phyloP scores from a whole-genome alignment of 805 yeast species.

The Torulaspora delbrueckii region DNA sequence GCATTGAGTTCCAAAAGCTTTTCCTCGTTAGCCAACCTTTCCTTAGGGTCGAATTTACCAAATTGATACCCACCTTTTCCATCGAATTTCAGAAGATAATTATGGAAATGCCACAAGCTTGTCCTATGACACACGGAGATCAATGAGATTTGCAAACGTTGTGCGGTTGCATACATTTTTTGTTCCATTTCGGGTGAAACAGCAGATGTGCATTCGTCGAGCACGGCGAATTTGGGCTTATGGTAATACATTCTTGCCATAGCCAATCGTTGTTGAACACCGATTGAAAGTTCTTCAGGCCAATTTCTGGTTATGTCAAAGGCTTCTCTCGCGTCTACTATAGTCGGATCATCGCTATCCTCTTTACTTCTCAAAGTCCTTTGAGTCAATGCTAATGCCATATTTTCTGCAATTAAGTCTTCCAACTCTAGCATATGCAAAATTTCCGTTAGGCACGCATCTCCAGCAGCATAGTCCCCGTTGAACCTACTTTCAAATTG shows the following conservation, averaged over 20 bases:
- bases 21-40: constrained; percentile 69
- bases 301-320: constrained; percentile 71
- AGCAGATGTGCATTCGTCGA: constrained; percentile 94
- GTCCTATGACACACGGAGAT: constrained; percentile 90
- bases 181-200: constrained; percentile 89
- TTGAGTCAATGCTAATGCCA: constrained; percentile 35
- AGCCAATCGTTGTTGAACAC: constrained; percentile 90
- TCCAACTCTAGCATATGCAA: constrained; percentile 55
- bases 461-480: constrained; percentile 31
- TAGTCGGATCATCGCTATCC: constrained; percentile 25
- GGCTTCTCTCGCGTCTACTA: constrained; percentile 41
- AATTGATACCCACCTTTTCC: constrained; percentile 71
- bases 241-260: constrained; percentile 91
- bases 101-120: constrained; percentile 88
- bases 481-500: constrained; percentile 43
- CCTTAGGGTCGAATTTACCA: constrained; percentile 62
- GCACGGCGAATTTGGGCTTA: constrained; percentile 85
- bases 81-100: constrained; percentile 73
- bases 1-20: constrained; percentile 69
- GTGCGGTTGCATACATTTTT: constrained; percentile 80
- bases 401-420: constrained; percentile 47
- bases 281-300: constrained; percentile 83
- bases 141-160: constrained; percentile 69
- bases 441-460: constrained; percentile 49
- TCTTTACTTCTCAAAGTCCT: constrained; percentile 14